Evolutionary conservation across 1,139 yeast genomes (phyloP), one percentile per base, ranked within the genome.

Genomic region (Hyphopichia burtonii): DNA sequence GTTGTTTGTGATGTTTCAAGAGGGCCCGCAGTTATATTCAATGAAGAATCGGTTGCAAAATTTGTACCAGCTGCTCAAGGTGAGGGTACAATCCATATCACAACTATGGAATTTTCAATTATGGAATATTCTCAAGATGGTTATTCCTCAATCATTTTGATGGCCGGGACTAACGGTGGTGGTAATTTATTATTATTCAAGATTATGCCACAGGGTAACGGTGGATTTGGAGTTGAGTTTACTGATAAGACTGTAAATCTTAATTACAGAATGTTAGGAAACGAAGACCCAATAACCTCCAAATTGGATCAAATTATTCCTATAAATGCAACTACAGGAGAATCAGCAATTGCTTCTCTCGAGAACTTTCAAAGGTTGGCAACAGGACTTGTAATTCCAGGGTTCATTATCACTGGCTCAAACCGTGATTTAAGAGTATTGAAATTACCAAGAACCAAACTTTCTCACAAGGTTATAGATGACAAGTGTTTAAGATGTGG

Each of bases 91-190:
- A 58, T 74, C 42, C 60, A 62, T 51, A 68, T 84, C 2, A 86
- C 96, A 0, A 59, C 77, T 2, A 61, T 88, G 43, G 93, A 88
- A 50, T 86, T 90, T 61, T 75, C 88, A 1, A 86, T 82, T 38
- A 77, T 82, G 81, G 86, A 76, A 41, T 82, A 78, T 36, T 80
- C 79, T 2, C 86, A 81, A 43, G 84, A 80, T 22, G 74, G 76
- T 2, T 87, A 76, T 52, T 85, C 96, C 0, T 82, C 90, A 17
- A 78, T 93, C 38, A 57, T 87, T 27, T 64, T 91, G 60, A 66
- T 81, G 28, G 86, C 84, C 12, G 99, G 99, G 23, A 86, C 97
- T 0, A 79, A 82, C 43, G 68, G 70, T 27, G 99, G 99, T 14
- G 87, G 78, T 15, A 71, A 88, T 43, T 59, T 90, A 15, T 52